Percentiles rank a stretch among this genome's conserved stretches.
Conservation (phyloP, 2,329 filamentous ascomycete species). For the Neopestalotiopsis sp. region DNA sequence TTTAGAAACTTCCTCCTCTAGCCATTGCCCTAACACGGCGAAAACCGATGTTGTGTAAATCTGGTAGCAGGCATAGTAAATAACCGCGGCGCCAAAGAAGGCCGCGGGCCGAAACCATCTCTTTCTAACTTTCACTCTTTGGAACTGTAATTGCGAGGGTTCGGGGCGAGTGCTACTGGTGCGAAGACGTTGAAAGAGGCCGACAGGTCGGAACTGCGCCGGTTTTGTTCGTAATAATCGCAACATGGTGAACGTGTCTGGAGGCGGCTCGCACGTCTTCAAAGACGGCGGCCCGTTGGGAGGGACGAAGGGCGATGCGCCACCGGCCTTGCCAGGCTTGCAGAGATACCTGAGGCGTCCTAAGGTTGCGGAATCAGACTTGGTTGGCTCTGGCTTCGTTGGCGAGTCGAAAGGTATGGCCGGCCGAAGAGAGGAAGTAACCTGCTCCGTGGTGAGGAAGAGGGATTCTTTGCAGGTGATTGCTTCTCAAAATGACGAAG, state of each 20-base stretch:
- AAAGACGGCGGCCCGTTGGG: conserved; percentile 28
- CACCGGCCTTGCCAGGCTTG: background rate
- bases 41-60: conserved; percentile 53
- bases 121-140: conserved; percentile 33
- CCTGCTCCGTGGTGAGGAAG: background rate
- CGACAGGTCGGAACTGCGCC: conserved; percentile 26
- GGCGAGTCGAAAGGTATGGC: background rate
- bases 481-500: conserved; percentile 12
- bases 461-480: background rate
- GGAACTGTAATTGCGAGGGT: conserved; percentile 30
- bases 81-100: conserved; percentile 29
- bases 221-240: conserved; percentile 31
- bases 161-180: conserved; percentile 16
- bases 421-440: background rate
- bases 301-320: conserved; percentile 12
- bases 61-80: conserved; percentile 42
- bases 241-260: conserved; percentile 30
- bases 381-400: background rate
- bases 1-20: conserved; percentile 47
- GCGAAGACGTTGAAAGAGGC: conserved; percentile 18
- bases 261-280: conserved; percentile 25
- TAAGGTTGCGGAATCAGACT: background rate
- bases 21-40: conserved; percentile 47
- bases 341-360: background rate
- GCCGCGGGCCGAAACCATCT: conserved; percentile 31